These are phyloP conservation scores for Aspergillus sojae DNA, from an alignment of 2,329 filamentous ascomycete species.

Conservation along the genomic window DNA sequence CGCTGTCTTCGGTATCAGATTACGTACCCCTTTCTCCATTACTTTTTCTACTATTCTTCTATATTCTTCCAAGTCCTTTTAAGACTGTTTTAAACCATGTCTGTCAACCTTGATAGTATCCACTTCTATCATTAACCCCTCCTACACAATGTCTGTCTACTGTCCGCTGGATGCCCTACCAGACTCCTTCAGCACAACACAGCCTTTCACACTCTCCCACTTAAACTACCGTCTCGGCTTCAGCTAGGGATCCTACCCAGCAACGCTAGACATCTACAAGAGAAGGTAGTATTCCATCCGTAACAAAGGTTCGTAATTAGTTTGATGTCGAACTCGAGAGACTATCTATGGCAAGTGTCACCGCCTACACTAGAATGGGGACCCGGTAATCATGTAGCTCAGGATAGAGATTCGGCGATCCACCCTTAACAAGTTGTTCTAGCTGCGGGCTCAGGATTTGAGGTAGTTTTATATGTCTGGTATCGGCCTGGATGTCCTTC, in stretches of 20 bases:
- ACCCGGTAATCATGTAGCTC: too few species aligned
- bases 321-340: slow-evolving; percentile 21
- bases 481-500: too few species aligned
- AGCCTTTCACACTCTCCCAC: too few species aligned
- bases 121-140: background rate
- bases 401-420: too few species aligned
- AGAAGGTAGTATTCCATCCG: background rate
- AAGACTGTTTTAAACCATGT: background rate
- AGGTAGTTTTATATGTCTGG: too few species aligned
- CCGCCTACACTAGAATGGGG: background rate
- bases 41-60: background rate
- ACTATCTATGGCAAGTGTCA: slow-evolving; percentile 22
- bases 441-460: too few species aligned
- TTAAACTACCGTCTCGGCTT: too few species aligned
- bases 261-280: background rate
- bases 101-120: slow-evolving; percentile 3
- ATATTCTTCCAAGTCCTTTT: background rate
- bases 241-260: background rate
- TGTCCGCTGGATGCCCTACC: background rate
- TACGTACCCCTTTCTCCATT: background rate
- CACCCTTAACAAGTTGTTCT: too few species aligned
- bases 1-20: background rate
- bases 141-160: background rate
- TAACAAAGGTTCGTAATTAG: slow-evolving; percentile 18
- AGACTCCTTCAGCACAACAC: background rate